phyloP scores from a whole-genome alignment of 805 yeast genomes.

The Starmerella riodocensis region DNA sequence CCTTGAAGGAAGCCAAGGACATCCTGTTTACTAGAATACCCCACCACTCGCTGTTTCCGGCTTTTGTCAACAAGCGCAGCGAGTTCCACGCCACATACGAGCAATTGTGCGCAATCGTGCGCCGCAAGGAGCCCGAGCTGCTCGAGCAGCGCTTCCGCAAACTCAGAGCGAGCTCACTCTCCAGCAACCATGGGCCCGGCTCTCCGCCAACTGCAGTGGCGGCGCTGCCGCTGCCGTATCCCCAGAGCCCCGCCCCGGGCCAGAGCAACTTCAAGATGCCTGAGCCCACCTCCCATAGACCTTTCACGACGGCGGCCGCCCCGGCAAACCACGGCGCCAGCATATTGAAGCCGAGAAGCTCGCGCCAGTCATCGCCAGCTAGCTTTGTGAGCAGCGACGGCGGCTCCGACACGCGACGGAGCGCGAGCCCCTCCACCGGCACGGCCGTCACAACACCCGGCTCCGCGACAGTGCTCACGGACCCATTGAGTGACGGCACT shows the following conservation, averaged over 20 bases:
- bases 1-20: conserved; percentile 8
- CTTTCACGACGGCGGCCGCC: too few relatives aligned
- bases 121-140: conserved; percentile 6
- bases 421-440: background rate
- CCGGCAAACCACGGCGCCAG: too few relatives aligned
- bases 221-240: conserved; percentile 4
- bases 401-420: background rate
- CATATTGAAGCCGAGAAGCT: too few relatives aligned
- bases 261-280: conserved; percentile 2
- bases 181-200: background rate
- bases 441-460: too few relatives aligned
- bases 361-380: background rate
- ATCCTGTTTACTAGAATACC: conserved; percentile 11
- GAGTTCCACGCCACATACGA: conserved; percentile 9
- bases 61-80: conserved; percentile 2
- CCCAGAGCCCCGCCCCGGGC: conserved; percentile 10
- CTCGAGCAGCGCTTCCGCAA: conserved; percentile 16
- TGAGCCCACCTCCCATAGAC: background rate
- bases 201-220: background rate
- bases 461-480: background rate
- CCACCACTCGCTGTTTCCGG: conserved; percentile 8
- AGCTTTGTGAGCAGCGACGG: background rate
- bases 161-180: conserved; percentile 13
- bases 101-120: conserved; percentile 4
- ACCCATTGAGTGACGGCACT: too few relatives aligned